Evolutionary conservation across 805 yeast species (phyloP).

Genomic region (Kuraishia capsulata): DNA sequence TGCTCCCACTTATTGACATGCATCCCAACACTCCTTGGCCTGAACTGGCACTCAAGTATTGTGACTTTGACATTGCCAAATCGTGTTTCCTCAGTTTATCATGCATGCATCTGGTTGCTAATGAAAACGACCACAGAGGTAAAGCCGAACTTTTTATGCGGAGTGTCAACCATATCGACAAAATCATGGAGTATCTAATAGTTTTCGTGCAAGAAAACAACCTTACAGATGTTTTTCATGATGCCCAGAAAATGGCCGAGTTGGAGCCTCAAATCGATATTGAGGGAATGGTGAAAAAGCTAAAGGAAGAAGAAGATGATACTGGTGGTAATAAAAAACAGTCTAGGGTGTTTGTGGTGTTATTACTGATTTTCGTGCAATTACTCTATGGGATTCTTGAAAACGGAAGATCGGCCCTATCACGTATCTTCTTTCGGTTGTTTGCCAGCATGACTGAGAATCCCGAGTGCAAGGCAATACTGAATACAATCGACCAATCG

Average conservation of each 20-base stretch:
- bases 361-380: conserved; percentile 30
- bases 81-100: conserved; percentile 40
- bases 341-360: conserved; percentile 19
- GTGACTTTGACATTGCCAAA: conserved; percentile 39
- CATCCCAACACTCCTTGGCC: conserved; percentile 45
- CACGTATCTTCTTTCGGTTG: conserved; percentile 26
- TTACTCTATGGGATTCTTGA: conserved; percentile 29
- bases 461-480: conserved; percentile 15
- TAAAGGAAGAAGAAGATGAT: conserved; percentile 11
- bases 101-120: conserved; percentile 29
- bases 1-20: conserved; percentile 34
- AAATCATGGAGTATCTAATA: conserved; percentile 35
- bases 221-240: conserved; percentile 6
- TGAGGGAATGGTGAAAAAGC: conserved; percentile 5
- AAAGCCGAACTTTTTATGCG: conserved; percentile 30
- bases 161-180: conserved; percentile 37
- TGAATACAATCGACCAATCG: conserved; percentile 22
- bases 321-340: conserved; percentile 16
- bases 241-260: conserved; percentile 1
- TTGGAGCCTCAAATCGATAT: conserved; percentile 8
- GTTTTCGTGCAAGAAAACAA: conserved; percentile 21
- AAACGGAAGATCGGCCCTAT: conserved; percentile 28
- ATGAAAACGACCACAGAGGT: conserved; percentile 26
- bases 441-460: conserved; percentile 29
- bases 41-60: conserved; percentile 34